Conservation (phyloP, 371 early-diverging fungal genomes). For the Parasitella parasitica region DNA sequence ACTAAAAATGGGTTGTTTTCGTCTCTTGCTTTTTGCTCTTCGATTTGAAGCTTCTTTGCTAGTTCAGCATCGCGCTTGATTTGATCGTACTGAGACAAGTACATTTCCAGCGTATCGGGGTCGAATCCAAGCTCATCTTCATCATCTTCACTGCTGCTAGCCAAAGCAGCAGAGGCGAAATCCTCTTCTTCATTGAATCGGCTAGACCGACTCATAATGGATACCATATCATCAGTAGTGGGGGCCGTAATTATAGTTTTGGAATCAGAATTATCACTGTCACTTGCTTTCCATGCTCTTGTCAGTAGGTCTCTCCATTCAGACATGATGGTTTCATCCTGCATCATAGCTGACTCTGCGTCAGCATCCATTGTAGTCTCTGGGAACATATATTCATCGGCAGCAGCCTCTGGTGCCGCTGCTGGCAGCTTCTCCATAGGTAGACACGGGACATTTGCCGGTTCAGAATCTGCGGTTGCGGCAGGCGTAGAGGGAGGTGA, state of each 20-base stretch:
- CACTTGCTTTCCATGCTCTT: constrained; percentile 30
- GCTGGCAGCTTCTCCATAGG: not conserved
- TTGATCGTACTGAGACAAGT: constrained; percentile 20
- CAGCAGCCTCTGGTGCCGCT: not conserved
- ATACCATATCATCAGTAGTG: constrained; percentile 5
- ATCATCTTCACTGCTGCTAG: constrained; percentile 11
- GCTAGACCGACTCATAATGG: constrained; percentile 16
- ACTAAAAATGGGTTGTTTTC: constrained; percentile 24
- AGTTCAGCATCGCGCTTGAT: constrained; percentile 27
- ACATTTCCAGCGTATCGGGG: constrained; percentile 15
- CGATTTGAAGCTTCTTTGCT: constrained; percentile 17
- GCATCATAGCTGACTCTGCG: constrained; percentile 30
- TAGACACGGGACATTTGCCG: not conserved
- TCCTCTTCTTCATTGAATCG: constrained; percentile 26
- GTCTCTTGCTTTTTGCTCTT: constrained; percentile 22
- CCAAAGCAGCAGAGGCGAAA: not conserved
- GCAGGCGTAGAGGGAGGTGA: not conserved
- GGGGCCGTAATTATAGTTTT: not conserved
- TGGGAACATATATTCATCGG: constrained; percentile 1
- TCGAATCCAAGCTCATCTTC: constrained; percentile 17
- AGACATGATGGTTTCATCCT: constrained; percentile 33
- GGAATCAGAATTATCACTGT: not conserved
- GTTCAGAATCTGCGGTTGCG: not conserved
- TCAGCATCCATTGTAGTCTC: constrained; percentile 15
- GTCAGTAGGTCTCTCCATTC: constrained; percentile 38